Conservation (phyloP, 805 yeast species). For the Diddensiella santjacobensis region DNA sequence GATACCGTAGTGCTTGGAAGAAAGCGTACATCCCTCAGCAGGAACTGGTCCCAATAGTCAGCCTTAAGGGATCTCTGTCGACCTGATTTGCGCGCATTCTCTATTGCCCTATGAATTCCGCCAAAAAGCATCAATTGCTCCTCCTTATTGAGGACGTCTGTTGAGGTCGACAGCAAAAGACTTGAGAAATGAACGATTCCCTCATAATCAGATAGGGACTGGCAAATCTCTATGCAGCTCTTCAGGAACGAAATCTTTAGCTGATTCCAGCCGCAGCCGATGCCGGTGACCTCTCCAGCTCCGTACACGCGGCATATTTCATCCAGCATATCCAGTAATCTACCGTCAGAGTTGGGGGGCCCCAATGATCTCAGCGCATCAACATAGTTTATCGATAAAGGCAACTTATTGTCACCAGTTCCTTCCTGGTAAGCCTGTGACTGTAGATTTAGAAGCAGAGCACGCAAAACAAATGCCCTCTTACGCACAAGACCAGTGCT, state of each 20-base stretch:
- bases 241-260: slow-evolving; percentile 55
- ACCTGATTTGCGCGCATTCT: slow-evolving; percentile 16
- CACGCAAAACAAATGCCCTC: slow-evolving; percentile 62
- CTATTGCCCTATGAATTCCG: slow-evolving; percentile 33
- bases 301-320: slow-evolving; percentile 53
- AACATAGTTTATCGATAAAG: neutral
- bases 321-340: slow-evolving; percentile 40
- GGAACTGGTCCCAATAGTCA: slow-evolving; percentile 68
- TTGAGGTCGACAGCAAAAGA: slow-evolving; percentile 52
- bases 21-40: slow-evolving; percentile 49
- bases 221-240: slow-evolving; percentile 51
- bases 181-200: slow-evolving; percentile 48
- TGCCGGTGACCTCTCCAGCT: slow-evolving; percentile 37
- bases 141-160: slow-evolving; percentile 48
- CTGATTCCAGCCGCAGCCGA: slow-evolving; percentile 48
- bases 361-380: neutral
- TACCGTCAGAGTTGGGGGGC: neutral
- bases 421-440: slow-evolving; percentile 14
- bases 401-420: neutral
- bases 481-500: slow-evolving; percentile 63
- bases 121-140: slow-evolving; percentile 51
- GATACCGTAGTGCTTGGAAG: slow-evolving; percentile 15
- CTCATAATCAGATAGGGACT: slow-evolving; percentile 44
- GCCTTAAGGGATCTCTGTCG: slow-evolving; percentile 14
- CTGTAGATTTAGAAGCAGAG: slow-evolving; percentile 47